A percentile compares a stretch with the other conserved stretches of the same genome.
These are phyloP conservation scores for Xylariaceae sp. DNA, from an alignment of 2,329 filamentous ascomycete genomes.

Conservation along the genomic window DNA sequence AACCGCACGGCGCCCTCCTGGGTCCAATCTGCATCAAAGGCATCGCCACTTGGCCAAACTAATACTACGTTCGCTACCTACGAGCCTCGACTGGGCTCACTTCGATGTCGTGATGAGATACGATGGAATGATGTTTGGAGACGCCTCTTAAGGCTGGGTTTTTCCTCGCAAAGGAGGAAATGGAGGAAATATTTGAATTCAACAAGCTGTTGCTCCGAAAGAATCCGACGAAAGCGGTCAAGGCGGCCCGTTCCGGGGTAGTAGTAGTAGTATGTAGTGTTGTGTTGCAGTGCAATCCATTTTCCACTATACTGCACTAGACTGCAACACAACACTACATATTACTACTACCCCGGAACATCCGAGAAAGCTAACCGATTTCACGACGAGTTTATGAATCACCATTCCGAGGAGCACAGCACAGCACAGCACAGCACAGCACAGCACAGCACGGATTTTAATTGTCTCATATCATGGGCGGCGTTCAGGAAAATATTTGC, in stretches of 20 bases:
- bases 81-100: conserved; percentile 1
- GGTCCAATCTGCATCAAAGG: conserved; percentile 10
- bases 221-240: conserved; percentile 3
- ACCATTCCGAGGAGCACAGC: conserved; percentile 13
- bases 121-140: conserved; percentile 6
- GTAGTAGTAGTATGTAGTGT: not conserved
- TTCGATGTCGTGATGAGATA: conserved; percentile 10
- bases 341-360: not conserved
- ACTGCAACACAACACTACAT: not conserved
- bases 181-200: not conserved
- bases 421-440: not conserved
- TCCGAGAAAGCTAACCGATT: conserved; percentile 4
- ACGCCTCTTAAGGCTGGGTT: not conserved
- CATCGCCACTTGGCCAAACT: not conserved
- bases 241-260: conserved; percentile 6
- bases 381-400: conserved; percentile 19
- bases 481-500: conserved; percentile 18
- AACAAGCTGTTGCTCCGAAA: not conserved
- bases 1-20: conserved; percentile 12
- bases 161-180: not conserved
- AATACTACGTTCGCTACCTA: conserved; percentile 6
- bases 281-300: not conserved
- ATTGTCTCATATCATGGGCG: conserved; percentile 11
- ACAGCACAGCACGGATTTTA: conserved; percentile 2
- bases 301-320: not conserved